Evolutionary conservation across 495 filamentous ascomycete genomes (phyloP).

Genomic region (Neurospora discreta): DNA sequence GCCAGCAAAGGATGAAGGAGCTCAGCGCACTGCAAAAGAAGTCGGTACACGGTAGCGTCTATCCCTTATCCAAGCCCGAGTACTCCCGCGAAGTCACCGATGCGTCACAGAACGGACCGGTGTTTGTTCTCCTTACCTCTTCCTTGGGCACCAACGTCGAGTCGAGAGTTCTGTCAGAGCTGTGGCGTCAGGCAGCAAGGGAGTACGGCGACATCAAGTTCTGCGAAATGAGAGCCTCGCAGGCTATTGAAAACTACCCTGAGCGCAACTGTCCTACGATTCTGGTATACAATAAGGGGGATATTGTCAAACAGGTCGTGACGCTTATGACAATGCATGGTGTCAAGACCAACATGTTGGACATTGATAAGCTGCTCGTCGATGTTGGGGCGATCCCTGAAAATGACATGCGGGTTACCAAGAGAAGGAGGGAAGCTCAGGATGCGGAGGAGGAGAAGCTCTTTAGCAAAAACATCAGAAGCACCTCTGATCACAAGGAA

Average conservation of each 20-base stretch:
- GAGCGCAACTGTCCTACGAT: constrained; percentile 93
- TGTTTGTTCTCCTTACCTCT: constrained; percentile 80
- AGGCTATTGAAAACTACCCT: constrained; percentile 95
- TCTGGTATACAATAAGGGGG: constrained; percentile 79
- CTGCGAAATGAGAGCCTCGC: constrained; percentile 83
- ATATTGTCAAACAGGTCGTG: constrained; percentile 80
- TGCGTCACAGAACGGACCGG: constrained; percentile 57
- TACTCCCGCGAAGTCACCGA: constrained; percentile 90
- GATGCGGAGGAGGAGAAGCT: constrained; percentile 42
- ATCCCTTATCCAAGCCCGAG: constrained; percentile 86
- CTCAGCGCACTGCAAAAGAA: constrained; percentile 61
- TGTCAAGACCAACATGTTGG: constrained; percentile 47
- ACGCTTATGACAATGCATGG: constrained; percentile 73
- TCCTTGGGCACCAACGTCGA: constrained; percentile 67
- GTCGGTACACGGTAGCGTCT: constrained; percentile 77
- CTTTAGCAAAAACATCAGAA: constrained; percentile 35
- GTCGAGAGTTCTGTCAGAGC: constrained; percentile 65
- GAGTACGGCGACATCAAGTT: constrained; percentile 94
- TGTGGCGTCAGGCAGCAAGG: constrained; percentile 76
- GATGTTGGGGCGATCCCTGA: constrained; percentile 66
- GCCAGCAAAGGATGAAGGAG: constrained; percentile 74
- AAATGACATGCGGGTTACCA: constrained; percentile 66
- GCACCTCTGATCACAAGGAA: constrained; percentile 35
- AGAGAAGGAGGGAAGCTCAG: constrained; percentile 47
- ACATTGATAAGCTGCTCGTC: constrained; percentile 67